A percentile compares a stretch with the other conserved stretches of the same genome.
phyloP scores from a whole-genome alignment of 1,284 basidiomycete species.

The Ceratobasidium sp. region DNA sequence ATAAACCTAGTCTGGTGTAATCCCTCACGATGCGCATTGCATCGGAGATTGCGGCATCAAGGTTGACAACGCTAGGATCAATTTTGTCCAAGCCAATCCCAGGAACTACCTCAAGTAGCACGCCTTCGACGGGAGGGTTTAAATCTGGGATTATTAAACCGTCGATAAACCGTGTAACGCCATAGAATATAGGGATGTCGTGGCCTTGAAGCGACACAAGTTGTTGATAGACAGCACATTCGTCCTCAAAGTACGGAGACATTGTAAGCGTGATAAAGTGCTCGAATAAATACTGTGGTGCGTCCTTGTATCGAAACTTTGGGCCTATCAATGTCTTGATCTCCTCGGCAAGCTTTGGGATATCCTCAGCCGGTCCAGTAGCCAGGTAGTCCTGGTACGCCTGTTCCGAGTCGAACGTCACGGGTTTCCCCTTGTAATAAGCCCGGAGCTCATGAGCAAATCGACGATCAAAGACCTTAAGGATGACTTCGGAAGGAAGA shows the following conservation, averaged over 20 bases:
- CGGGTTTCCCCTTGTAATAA: neutral
- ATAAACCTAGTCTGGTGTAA: neutral
- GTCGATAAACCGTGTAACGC: neutral
- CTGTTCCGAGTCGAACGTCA: neutral
- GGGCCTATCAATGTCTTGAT: neutral
- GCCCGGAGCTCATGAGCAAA: neutral
- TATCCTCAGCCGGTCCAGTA: neutral
- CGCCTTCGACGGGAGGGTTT: neutral
- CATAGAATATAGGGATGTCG: constrained; percentile 5
- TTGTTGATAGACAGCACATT: constrained; percentile 4
- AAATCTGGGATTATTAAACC: neutral
- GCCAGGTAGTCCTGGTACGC: neutral
- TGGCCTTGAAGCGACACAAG: neutral
- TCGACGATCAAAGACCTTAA: constrained; percentile 10
- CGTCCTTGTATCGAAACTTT: neutral
- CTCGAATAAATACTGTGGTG: neutral
- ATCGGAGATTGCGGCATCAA: neutral
- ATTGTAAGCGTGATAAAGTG: neutral
- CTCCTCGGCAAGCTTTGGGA: neutral
- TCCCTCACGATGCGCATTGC: neutral
- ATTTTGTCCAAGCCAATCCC: neutral
- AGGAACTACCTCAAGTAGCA: constrained; percentile 9
- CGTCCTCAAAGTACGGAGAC: neutral
- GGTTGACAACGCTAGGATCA: neutral
- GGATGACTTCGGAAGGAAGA: neutral